Base-by-base conservation (phyloP, 2,329 filamentous ascomycete species). In the Scedosporium apiospermum region DNA sequence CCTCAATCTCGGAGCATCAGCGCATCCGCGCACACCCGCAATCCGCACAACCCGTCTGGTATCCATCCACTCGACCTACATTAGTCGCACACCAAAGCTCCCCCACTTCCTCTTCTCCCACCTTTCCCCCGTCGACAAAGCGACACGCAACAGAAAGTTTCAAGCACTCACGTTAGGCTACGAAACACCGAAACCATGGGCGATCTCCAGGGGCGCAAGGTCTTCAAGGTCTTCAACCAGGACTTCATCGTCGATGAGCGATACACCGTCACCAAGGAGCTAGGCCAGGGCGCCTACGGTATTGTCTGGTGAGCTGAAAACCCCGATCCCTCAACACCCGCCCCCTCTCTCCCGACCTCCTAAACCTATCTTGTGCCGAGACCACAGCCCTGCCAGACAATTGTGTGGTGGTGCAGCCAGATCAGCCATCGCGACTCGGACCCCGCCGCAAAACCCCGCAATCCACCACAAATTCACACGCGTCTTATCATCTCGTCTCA, bases 201-300 rank as follows among this genome's bases (percentile, higher is more conserved):
- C 63, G 76, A 78, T 64, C 73, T 78, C 55, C 71, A 78, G 67
- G 74, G 76, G 73, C 88, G 92, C 78, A 97, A 96, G 84, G 86
- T 93, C 77, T 97, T 96, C 84, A 96, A 96, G 87, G 93, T 99
- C 75, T 99, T 99, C 80, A 97, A 97, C 82, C 95, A 99, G 74
- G 95, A 99, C 80, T 99, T 99, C 74, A 88, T 97, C 70, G 95
- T 98, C 72, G 95, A 98, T 75, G 93, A 98, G 78, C 88, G 93
- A 71, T 99, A 99, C 80, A 96, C 90, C 67, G 95, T 99, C 67
- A 98, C 93, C 68, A 99, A 99, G 83, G 95, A 99, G 81, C 83
- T 99, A 62, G 95, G 95, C 57, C 95, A 99, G 77, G 95, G 95
- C 72, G 95, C 95, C 71, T 99, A 99, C 74, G 95, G 95, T 74